Evolutionary conservation across 2,329 filamentous ascomycete genomes (phyloP), one percentile per base, ranked within the genome.

Genomic region (Lachnellula suecica): DNA sequence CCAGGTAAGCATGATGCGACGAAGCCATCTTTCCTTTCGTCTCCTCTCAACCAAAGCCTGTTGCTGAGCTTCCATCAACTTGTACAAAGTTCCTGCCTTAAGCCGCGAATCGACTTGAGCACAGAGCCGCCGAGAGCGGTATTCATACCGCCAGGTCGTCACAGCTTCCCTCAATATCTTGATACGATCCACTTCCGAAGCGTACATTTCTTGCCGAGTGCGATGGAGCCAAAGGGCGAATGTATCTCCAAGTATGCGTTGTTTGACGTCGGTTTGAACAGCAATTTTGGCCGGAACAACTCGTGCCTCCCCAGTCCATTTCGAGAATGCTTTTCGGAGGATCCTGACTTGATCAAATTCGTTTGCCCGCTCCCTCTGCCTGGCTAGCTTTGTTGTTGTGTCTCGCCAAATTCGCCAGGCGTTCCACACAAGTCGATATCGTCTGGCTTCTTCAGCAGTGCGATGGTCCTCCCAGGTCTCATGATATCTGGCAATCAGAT

Each of bases 71-170:
- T 86, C 62, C n/a, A 79, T 74, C 83, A 82, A 86, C 65, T 75
- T 82, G 65, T 84, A 84, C 55, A 87, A 70, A 6, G 72, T 68
- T 61, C 85, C 76, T 25, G 79, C 68, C 38, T 80, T 70, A 37
- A 84, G 58, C 3, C 83, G 76, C 56, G 81, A 76, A 56, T 84
- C 74, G 44, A 84, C 79, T 13, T 74, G 76, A 19, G 74, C 70
- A 44, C 68, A 70, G 2, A 86, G 40, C 66, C 15, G 76, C 75
- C 59, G 77, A 72, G 55, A 74, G 77, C 17, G 83, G 79, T 15
- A 85, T 15, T 71, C 71, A 60, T 86, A 80, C 57, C 85, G 86
- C 84, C 84, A 87, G 10, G 72, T 70, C 1, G 76, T 83, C 72
- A 79, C 83, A 3, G 79, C 73, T 63, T 82, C 82, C 45, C 75